phyloP scores from a whole-genome alignment of 495 filamentous ascomycete genomes.

The Darksidea phi region DNA sequence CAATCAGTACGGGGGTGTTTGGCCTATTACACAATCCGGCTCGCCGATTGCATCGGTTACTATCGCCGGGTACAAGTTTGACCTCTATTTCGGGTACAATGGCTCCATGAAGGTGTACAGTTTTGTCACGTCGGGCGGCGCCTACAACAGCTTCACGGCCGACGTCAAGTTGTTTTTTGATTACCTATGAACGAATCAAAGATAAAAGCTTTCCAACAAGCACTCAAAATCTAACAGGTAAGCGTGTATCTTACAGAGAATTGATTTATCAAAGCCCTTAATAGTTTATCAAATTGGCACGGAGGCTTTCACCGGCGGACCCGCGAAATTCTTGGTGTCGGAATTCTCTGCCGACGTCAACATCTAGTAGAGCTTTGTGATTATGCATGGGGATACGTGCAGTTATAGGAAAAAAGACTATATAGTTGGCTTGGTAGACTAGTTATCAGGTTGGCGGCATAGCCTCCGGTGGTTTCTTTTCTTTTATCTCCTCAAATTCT shows the following conservation, averaged over 20 bases:
- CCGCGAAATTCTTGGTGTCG: background rate
- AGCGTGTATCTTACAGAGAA: constrained; percentile 21
- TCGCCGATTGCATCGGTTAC: constrained; percentile 37
- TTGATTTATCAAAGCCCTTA: background rate
- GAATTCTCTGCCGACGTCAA: background rate
- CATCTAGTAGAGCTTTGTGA: background rate
- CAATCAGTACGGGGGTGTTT: constrained; percentile 40
- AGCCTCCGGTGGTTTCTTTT: too few species aligned
- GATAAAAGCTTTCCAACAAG: constrained; percentile 44
- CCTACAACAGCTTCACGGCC: constrained; percentile 39
- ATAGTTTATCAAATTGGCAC: constrained; percentile 49
- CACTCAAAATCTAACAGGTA: constrained; percentile 51
- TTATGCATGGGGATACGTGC: too few species aligned
- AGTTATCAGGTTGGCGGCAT: too few species aligned
- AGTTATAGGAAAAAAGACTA: too few species aligned
- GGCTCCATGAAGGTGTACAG: constrained; percentile 48
- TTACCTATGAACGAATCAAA: constrained; percentile 42
- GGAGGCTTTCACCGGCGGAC: constrained; percentile 47
- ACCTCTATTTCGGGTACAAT: constrained; percentile 46
- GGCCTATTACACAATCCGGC: constrained; percentile 45
- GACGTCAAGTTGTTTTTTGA: constrained; percentile 50
- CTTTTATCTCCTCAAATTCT: too few species aligned
- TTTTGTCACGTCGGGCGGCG: constrained; percentile 43
- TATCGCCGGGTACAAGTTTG: constrained; percentile 42
- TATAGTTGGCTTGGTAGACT: too few species aligned